Conservation (phyloP, 2,329 filamentous ascomycete genomes). For the Arthrobotrys iridis region DNA sequence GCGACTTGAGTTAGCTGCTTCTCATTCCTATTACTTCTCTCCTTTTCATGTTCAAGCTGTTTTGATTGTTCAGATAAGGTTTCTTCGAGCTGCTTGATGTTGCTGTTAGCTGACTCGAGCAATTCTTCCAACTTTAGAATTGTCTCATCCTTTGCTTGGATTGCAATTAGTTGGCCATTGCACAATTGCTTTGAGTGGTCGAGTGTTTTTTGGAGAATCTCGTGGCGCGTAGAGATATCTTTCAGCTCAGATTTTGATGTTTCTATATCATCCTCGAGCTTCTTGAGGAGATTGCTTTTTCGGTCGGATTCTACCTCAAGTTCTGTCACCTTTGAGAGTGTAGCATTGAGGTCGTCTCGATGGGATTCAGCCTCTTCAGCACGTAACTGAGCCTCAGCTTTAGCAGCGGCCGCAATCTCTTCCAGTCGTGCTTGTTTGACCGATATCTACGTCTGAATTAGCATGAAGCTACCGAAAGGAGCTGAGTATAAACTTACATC, state of each 20-base stretch:
- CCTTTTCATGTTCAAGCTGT: neutral
- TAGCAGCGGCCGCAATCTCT: neutral
- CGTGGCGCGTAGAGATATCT: neutral
- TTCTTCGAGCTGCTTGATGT: neutral
- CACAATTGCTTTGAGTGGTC: neutral
- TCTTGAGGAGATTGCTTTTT: neutral
- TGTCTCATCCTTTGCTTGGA: neutral
- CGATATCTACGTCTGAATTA: slow-evolving; percentile 5
- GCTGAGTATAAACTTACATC: slow-evolving; percentile 20
- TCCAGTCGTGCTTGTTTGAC: slow-evolving; percentile 5
- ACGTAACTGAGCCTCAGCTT: slow-evolving; percentile 11
- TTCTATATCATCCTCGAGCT: neutral
- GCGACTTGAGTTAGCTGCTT: no score
- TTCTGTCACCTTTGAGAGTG: neutral
- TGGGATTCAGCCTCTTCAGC: slow-evolving; percentile 18
- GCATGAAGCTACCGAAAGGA: neutral
- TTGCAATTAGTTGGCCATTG: neutral
- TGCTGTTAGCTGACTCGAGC: neutral
- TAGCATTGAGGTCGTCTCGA: neutral
- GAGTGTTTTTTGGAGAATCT: neutral
- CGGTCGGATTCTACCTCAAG: slow-evolving; percentile 8
- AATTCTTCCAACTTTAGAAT: neutral
- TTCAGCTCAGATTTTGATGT: neutral
- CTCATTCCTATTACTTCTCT: no score
- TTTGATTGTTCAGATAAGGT: neutral